Evolutionary conservation across 2,329 filamentous ascomycete species (phyloP), one percentile per base, ranked within the genome.

Genomic region (Hypoxylon sp.): DNA sequence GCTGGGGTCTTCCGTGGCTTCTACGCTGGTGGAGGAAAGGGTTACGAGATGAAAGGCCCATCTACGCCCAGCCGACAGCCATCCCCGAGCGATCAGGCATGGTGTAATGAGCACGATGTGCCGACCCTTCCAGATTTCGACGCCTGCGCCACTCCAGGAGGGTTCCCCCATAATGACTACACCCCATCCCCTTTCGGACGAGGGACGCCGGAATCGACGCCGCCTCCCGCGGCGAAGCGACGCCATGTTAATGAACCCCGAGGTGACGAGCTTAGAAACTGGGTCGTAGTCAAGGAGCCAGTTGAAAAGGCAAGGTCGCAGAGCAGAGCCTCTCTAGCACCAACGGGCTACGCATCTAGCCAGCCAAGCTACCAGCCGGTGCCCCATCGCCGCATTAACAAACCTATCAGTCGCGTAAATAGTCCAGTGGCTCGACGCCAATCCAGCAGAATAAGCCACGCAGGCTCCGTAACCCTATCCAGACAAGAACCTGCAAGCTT

Each of bases 11-110:
- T 97, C 73, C 85, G 86, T 56, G 94, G 94, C 0, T 97, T 97
- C 76, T 89, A 94, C 65, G 93, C 94, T 11, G 94, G 94, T 6
- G 92, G 91, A 2, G 94, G 94, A 7, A 83, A 82, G 62, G 88
- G 87, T 24, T 97, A 94, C 72, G 80, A 85, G 6, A 79, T 92
- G 69, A 73, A 62, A 17, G 41, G 53, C 8, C 20, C 44, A 30
- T 47, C 46, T 7, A 41, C 44, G 32, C 47, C 46, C 6, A 41
- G 28, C 10, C 54, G 66, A 44, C 66, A 68, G 24, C 62, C 74
- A 52, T 43, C 47, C 34, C 22, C 57, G 11, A 56, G 43, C 10
- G 63, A 61, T 4, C 66, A 70, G 26, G 37, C 61, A 26, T 72
- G 71, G 71, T 72, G 68, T 52, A 74, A 74, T 53, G 72, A 77